Percentiles rank a stretch among this genome's conserved stretches.
phyloP scores from a whole-genome alignment of 306 rosid species.

The Castanospermum australe region DNA sequence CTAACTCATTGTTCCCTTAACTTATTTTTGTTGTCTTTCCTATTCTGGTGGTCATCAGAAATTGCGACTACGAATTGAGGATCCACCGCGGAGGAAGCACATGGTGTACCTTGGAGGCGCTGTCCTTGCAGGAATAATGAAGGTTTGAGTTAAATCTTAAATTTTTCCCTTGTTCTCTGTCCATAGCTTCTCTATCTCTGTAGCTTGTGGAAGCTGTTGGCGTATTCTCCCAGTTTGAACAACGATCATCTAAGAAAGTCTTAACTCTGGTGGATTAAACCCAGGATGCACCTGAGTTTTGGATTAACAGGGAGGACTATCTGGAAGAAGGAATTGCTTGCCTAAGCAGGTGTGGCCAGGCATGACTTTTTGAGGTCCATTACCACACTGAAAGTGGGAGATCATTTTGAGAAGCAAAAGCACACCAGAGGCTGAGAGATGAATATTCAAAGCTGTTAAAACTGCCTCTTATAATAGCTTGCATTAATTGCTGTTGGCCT shows the following conservation, averaged over 20 bases:
- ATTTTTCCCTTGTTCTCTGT: neutral
- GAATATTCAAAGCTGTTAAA: constrained; percentile 32
- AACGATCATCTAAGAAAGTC: constrained; percentile 26
- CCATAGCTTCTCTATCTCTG: constrained; percentile 1
- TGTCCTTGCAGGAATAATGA: constrained; percentile 98
- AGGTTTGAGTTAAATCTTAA: constrained; percentile 48
- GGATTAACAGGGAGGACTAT: constrained; percentile 98
- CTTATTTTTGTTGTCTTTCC: constrained; percentile 6
- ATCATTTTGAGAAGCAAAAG: constrained; percentile 33
- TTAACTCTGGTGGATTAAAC: constrained; percentile 35
- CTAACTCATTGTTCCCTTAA: neutral
- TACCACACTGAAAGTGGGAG: constrained; percentile 14
- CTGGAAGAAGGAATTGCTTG: constrained; percentile 95
- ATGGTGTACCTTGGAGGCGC: constrained; percentile 99
- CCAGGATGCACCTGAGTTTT: constrained; percentile 97
- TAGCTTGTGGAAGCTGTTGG: constrained; percentile 1
- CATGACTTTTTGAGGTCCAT: constrained; percentile 56
- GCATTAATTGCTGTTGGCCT: constrained; percentile 10
- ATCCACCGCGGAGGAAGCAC: constrained; percentile 98
- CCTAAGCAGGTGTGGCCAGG: constrained; percentile 84
- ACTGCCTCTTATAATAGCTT: constrained; percentile 24
- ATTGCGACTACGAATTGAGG: constrained; percentile 89
- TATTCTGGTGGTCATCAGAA: constrained; percentile 52
- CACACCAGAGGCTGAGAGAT: constrained; percentile 26
- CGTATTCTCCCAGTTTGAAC: neutral